Percentiles rank a stretch among this genome's conserved stretches.
These are phyloP conservation scores for Xylaria longipes DNA, from an alignment of 495 filamentous ascomycete species.

Conservation along the genomic window DNA sequence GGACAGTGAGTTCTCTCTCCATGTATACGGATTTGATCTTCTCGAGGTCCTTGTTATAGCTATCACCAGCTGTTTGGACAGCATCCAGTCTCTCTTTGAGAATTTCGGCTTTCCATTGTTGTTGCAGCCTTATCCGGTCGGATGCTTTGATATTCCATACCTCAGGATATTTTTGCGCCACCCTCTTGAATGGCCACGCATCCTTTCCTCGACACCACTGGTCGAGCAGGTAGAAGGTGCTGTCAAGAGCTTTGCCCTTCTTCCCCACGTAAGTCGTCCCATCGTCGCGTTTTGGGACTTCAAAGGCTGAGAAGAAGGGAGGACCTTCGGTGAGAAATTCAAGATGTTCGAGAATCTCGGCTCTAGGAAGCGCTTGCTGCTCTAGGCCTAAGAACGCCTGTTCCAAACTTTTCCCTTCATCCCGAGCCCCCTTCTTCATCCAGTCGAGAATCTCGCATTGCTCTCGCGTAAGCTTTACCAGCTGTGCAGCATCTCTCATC, in stretches of 20 bases:
- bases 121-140: slow-evolving; percentile 41
- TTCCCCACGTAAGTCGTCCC: slow-evolving; percentile 64
- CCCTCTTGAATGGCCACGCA: slow-evolving; percentile 44
- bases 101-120: slow-evolving; percentile 49
- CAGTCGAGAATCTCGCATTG: no score
- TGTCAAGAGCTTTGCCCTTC: slow-evolving; percentile 51
- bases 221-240: slow-evolving; percentile 60
- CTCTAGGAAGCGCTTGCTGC: slow-evolving; percentile 8
- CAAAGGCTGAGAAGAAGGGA: slow-evolving; percentile 49
- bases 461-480: no score
- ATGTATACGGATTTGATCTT: slow-evolving; percentile 46
- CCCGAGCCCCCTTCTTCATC: no score
- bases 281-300: slow-evolving; percentile 16
- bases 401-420: slow-evolving; percentile 1
- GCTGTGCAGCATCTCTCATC: no score
- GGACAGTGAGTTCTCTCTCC: slow-evolving; percentile 50
- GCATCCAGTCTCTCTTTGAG: no score
- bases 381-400: slow-evolving; percentile 16
- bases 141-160: slow-evolving; percentile 60
- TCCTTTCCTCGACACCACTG: slow-evolving; percentile 54
- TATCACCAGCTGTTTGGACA: not conserved
- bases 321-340: slow-evolving; percentile 62
- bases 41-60: slow-evolving; percentile 50
- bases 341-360: slow-evolving; percentile 61
- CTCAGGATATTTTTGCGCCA: slow-evolving; percentile 9